Evolutionary conservation across 2,329 filamentous ascomycete species (phyloP).

Genomic region (Conoideocrella luteorostrata): DNA sequence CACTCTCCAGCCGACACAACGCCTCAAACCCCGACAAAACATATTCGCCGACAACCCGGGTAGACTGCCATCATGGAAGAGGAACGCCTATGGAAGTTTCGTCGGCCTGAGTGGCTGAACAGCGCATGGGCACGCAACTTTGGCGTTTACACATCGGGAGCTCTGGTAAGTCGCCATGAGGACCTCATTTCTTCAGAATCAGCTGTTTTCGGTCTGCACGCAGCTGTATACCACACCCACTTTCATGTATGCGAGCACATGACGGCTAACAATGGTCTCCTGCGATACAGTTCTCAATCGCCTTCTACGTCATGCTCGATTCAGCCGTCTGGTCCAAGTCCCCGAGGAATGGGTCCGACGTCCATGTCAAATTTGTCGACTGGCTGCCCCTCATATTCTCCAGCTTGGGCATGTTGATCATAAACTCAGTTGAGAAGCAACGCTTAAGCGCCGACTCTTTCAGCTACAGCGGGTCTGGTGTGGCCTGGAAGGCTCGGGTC

Average conservation of each 20-base stretch:
- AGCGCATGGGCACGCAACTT: conserved; percentile 57
- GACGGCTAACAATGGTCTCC: background rate
- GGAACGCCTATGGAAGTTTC: conserved; percentile 62
- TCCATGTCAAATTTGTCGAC: conserved; percentile 61
- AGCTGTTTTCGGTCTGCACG: too few species aligned
- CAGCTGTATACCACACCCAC: too few species aligned
- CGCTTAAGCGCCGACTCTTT: conserved; percentile 58
- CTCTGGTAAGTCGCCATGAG: conserved; percentile 46
- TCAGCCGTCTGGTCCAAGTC: conserved; percentile 61
- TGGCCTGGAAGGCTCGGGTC: conserved; percentile 63
- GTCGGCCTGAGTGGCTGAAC: conserved; percentile 60
- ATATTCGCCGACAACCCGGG: too few species aligned
- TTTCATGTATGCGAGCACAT: too few species aligned
- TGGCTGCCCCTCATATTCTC: conserved; percentile 65
- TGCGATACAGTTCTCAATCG: conserved; percentile 53
- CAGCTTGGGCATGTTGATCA: conserved; percentile 62
- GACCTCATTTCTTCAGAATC: too few species aligned
- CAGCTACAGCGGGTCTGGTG: conserved; percentile 54
- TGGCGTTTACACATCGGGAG: conserved; percentile 57
- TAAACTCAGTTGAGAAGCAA: conserved; percentile 63
- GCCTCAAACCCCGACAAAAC: too few species aligned
- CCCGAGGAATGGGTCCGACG: conserved; percentile 48
- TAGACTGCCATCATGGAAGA: conserved; percentile 44
- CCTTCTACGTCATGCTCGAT: conserved; percentile 64
- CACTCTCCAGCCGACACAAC: background rate